phyloP scores from a whole-genome alignment of 2,329 filamentous ascomycete genomes.

The Orbilia blumenaviensis region DNA sequence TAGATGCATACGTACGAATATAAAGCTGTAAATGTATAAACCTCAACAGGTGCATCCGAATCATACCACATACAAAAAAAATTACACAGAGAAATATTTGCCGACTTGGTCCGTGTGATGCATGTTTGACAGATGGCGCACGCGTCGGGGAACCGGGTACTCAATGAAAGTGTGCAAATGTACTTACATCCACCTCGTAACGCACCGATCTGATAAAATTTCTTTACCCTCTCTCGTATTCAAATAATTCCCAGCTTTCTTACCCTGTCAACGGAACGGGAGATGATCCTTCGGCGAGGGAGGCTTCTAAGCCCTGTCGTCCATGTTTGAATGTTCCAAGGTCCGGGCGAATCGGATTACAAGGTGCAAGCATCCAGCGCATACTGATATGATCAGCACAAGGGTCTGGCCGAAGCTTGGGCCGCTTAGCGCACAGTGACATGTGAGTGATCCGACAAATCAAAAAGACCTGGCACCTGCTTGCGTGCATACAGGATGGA shows the following conservation, averaged over 20 bases:
- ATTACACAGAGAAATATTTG: not conserved
- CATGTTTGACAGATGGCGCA: slow-evolving; percentile 15
- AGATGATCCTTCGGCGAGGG: slow-evolving; percentile 38
- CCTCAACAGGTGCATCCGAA: not conserved
- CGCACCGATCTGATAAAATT: slow-evolving; percentile 19
- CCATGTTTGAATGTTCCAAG: not conserved
- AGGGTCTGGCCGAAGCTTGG: slow-evolving; percentile 14
- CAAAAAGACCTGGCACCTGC: not conserved
- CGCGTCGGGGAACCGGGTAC: slow-evolving; percentile 24
- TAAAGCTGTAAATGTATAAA: not conserved
- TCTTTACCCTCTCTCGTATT: slow-evolving; percentile 28
- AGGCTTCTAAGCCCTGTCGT: slow-evolving; percentile 15
- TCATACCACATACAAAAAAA: too few relatives aligned
- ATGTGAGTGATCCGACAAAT: too few relatives aligned
- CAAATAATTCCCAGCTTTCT: not conserved
- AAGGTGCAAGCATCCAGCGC: slow-evolving; percentile 3
- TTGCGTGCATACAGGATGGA: not conserved
- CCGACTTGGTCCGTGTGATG: slow-evolving; percentile 8
- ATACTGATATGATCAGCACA: slow-evolving; percentile 31
- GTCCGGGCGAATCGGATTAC: slow-evolving; percentile 9
- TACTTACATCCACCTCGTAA: slow-evolving; percentile 5
- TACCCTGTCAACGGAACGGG: slow-evolving; percentile 37
- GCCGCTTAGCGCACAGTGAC: not conserved
- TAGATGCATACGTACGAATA: too few relatives aligned
- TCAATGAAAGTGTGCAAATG: too few relatives aligned